Conservation (phyloP, 441 rosid genomes). For the Pelargonium myrrhifolium region DNA sequence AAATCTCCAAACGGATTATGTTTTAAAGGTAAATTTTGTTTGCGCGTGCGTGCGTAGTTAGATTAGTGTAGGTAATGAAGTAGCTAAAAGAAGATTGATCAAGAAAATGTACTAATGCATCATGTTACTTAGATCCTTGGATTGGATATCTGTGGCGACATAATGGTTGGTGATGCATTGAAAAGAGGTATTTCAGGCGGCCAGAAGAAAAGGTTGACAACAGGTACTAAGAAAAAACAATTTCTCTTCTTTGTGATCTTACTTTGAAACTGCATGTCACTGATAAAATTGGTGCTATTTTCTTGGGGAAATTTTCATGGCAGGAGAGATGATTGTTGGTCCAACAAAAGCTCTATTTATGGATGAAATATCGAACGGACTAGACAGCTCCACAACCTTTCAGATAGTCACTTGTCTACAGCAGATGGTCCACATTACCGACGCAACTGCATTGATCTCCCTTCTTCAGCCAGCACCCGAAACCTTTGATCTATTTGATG, state of each 20-base stretch:
- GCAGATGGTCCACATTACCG: conserved; percentile 35
- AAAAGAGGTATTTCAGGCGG: conserved; percentile 69
- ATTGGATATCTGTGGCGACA: conserved; percentile 52
- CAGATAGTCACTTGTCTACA: conserved; percentile 32
- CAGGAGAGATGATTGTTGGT: conserved; percentile 44
- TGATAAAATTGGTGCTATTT: background rate
- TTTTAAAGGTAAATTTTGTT: conserved; percentile 26
- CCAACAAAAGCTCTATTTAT: conserved; percentile 33
- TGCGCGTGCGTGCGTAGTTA: background rate
- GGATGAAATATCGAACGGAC: conserved; percentile 42
- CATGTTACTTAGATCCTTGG: conserved; percentile 50
- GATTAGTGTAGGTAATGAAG: background rate
- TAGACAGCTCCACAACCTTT: conserved; percentile 42
- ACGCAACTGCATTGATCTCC: conserved; percentile 29
- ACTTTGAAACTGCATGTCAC: background rate
- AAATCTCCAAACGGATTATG: conserved; percentile 35
- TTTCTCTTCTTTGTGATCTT: no score
- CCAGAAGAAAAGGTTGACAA: conserved; percentile 55
- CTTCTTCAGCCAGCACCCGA: conserved; percentile 45
- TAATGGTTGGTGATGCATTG: conserved; percentile 42
- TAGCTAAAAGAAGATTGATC: background rate
- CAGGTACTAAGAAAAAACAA: conserved; percentile 32
- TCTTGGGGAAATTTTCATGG: background rate
- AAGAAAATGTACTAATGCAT: background rate
- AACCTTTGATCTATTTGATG: conserved; percentile 37